phyloP scores from a whole-genome alignment of 345 rosid species.

The Ricinus communis region DNA sequence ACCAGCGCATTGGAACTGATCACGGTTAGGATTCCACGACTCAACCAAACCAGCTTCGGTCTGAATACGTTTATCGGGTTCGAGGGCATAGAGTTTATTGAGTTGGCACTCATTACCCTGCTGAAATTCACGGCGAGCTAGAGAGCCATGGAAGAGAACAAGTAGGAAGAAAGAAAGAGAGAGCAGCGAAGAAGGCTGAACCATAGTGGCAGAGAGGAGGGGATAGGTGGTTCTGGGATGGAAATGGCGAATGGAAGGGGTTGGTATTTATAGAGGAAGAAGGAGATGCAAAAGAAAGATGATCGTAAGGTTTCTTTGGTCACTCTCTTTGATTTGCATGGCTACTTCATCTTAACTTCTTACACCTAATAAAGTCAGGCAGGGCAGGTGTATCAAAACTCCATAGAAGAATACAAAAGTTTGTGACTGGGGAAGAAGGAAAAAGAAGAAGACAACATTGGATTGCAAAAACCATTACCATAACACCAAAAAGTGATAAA shows the following conservation, averaged over 20 bases:
- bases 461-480: too few relatives aligned
- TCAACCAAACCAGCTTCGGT: constrained; percentile 56
- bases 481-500: too few relatives aligned
- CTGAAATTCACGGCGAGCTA: constrained; percentile 24
- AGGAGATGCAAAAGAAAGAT: not conserved
- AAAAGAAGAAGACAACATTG: too few relatives aligned
- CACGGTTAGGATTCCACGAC: constrained; percentile 49
- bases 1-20: constrained; percentile 63
- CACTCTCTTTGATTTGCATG: constrained; percentile 37
- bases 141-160: constrained; percentile 40
- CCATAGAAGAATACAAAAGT: not conserved
- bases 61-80: constrained; percentile 46
- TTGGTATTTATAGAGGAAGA: constrained; percentile 29
- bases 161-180: constrained; percentile 35
- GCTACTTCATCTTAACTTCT: not conserved
- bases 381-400: constrained; percentile 10
- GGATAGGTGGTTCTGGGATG: not conserved
- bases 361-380: constrained; percentile 24
- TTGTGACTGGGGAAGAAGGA: too few relatives aligned
- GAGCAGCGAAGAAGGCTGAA: constrained; percentile 29
- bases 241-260: not conserved
- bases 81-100: constrained; percentile 44
- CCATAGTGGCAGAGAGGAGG: constrained; percentile 15
- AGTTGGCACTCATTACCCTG: constrained; percentile 47
- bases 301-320: too few relatives aligned